Evolutionary conservation across 2,329 filamentous ascomycete genomes (phyloP).

Genomic region (Colletotrichum phormii): DNA sequence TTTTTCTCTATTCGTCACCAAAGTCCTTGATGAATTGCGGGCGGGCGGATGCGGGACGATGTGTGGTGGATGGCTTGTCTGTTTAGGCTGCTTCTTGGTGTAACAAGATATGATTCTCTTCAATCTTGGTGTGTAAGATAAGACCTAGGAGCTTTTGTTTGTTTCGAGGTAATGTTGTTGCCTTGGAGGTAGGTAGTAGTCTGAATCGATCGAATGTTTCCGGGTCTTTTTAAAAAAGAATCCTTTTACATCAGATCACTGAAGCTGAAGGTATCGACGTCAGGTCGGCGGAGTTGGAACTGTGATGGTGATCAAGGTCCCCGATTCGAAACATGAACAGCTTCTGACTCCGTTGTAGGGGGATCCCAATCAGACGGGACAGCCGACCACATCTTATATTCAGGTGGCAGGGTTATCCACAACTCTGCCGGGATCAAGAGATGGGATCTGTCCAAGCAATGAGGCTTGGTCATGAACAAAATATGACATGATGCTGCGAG

Average conservation of each 20-base stretch:
- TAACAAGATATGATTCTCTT: slow-evolving; percentile 5
- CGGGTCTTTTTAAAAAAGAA: slow-evolving; percentile 2
- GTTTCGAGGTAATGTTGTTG: not conserved
- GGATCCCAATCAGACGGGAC: slow-evolving; percentile 11
- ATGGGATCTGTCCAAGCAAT: slow-evolving; percentile 15
- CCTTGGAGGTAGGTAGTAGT: not conserved
- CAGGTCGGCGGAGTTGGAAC: slow-evolving; percentile 22
- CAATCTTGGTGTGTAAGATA: not conserved
- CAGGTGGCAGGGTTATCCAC: slow-evolving; percentile 20
- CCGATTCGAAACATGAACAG: slow-evolving; percentile 28
- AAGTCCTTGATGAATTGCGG: slow-evolving; percentile 5
- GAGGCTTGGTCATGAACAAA: slow-evolving; percentile 19
- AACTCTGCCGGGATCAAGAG: slow-evolving; percentile 13
- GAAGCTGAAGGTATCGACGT: slow-evolving; percentile 20
- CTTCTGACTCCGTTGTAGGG: slow-evolving; percentile 10
- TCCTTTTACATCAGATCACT: slow-evolving; percentile 14
- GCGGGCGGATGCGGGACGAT: slow-evolving; percentile 2
- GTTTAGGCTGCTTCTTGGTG: slow-evolving; percentile 10
- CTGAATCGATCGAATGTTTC: not conserved
- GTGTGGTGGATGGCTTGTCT: not conserved
- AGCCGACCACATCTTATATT: slow-evolving; percentile 15
- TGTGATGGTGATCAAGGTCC: slow-evolving; percentile 19
- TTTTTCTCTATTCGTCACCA: slow-evolving; percentile 3
- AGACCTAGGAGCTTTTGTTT: not conserved
- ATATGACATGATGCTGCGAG: slow-evolving; percentile 29